Evolutionary conservation across 2,329 filamentous ascomycete genomes (phyloP).

Genomic region (Aspergillus sp.): DNA sequence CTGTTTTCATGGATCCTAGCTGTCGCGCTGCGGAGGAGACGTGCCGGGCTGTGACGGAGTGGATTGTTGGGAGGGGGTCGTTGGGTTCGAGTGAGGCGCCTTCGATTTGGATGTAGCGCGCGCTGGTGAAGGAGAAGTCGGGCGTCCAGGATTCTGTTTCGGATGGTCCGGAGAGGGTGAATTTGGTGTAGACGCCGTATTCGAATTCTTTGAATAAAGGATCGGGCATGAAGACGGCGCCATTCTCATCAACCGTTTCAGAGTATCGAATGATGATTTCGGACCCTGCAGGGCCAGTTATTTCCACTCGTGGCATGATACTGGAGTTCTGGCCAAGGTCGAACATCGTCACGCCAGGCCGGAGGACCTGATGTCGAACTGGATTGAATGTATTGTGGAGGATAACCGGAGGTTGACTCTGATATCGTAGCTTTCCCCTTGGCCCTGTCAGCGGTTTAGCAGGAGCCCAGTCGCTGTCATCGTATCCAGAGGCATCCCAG

Average conservation of each 20-base stretch:
- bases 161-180: constrained; percentile 19
- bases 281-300: constrained; percentile 15
- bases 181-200: constrained; percentile 21
- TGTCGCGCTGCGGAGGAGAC: constrained; percentile 23
- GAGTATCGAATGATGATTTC: constrained; percentile 9
- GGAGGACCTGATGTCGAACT: constrained; percentile 11
- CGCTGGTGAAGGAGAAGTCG: constrained; percentile 27
- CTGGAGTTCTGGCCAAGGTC: constrained; percentile 25
- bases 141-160: constrained; percentile 20
- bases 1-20: constrained; percentile 22
- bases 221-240: constrained; percentile 24
- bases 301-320: constrained; percentile 18
- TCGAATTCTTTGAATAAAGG: constrained; percentile 27
- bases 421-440: constrained; percentile 22
- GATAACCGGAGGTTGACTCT: constrained; percentile 23
- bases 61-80: constrained; percentile 16
- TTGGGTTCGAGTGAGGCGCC: constrained; percentile 15
- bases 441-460: constrained; percentile 25
- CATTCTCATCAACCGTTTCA: constrained; percentile 11
- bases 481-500: constrained; percentile 20
- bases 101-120: constrained; percentile 25
- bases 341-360: constrained; percentile 17
- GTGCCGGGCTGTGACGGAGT: constrained; percentile 21
- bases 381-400: constrained; percentile 24
- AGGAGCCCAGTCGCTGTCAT: constrained; percentile 14